Evolutionary conservation across 1,139 yeast genomes (phyloP), one percentile per base, ranked within the genome.

Genomic region (Hyphopichia buzzinii): DNA sequence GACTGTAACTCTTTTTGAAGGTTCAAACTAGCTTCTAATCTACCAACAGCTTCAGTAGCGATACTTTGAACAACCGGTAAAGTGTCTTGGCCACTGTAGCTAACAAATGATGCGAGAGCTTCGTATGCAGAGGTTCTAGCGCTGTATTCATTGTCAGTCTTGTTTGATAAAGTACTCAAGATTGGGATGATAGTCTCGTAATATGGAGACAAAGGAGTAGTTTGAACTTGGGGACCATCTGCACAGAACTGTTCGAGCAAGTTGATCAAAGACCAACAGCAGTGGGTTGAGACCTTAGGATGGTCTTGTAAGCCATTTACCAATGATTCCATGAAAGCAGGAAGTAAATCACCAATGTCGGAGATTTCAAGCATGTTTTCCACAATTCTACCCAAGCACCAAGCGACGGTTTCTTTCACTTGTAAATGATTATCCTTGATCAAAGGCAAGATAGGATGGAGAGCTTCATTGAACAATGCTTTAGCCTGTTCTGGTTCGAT

Each of bases 321-420:
- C 43, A 92, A 74, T 0, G 96, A 94, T 39, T 76, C 72, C 42
- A 92, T 66, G 37, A 92, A 79, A 31, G 69, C 70, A 25, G 89
- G 85, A 47, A 92, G 71, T 55, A 83, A 84, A 5, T 65, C 63
- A 36, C 76, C 71, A 21, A 77, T 59, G 49, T 84, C 84, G 44
- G 90, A 81, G 4, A 95, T 90, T 41, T 79, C 86, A 44, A 87
- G 77, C 31, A 84, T 92, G 42, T 84, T 66, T 55, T 92, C 97
- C 10, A 97, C 95, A 51, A 92, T 87, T 64, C 97, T 80, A 40
- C 98, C 98, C 42, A 92, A 73, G 64, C 97, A 92, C 98, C 98
- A 92, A 7, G 97, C 95, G 31, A 90, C 96, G 0, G 98, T 90
- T 57, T 92, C 98, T 60, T 88, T 85, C 13, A 92, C 98, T 57